phyloP scores from a whole-genome alignment of 306 rosid genomes.

The Prosopis cineraria region DNA sequence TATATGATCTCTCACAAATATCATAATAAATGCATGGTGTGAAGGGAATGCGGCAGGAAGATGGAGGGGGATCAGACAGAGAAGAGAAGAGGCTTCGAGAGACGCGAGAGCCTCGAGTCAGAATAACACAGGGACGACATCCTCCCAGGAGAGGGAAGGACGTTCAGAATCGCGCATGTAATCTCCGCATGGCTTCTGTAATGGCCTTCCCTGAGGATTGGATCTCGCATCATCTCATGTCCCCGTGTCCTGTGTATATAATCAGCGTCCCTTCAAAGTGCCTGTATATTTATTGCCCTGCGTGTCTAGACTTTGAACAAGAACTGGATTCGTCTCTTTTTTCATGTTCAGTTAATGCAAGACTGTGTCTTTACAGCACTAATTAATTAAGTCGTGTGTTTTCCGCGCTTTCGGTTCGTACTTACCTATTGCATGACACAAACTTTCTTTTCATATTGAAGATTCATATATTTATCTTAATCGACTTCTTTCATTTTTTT shows the following conservation, averaged over 20 bases:
- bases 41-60: background rate
- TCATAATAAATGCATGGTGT: background rate
- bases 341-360: background rate
- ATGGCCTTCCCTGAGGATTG: constrained; percentile 13
- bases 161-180: background rate
- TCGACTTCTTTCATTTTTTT: too few species aligned
- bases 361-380: background rate
- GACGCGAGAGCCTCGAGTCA: background rate
- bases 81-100: background rate
- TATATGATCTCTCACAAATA: background rate
- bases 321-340: background rate
- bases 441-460: background rate
- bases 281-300: too few species aligned
- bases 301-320: background rate
- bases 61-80: background rate
- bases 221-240: background rate
- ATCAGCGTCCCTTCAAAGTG: too few species aligned
- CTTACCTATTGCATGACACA: background rate
- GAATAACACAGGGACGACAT: background rate
- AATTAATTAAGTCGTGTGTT: background rate
- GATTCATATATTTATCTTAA: background rate
- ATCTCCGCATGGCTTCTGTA: background rate
- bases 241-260: too few species aligned
- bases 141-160: background rate
- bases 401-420: background rate